phyloP scores from a whole-genome alignment of 1,284 basidiomycete species.

The Malassezia vespertilionis region DNA sequence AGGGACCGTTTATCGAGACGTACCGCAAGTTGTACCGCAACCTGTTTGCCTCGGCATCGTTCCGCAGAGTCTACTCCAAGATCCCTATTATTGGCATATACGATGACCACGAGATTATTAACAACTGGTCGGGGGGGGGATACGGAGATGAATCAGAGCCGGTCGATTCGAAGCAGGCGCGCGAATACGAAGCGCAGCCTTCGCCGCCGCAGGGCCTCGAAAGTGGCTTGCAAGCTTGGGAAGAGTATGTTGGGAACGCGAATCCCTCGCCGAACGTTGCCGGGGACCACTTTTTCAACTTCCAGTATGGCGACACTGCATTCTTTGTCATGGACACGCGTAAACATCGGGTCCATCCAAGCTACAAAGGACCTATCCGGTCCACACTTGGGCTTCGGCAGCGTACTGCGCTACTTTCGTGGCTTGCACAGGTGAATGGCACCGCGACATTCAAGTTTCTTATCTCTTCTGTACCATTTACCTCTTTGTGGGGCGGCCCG shows the following conservation, averaged over 20 bases:
- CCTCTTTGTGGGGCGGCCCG: constrained; percentile 59
- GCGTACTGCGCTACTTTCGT: constrained; percentile 57
- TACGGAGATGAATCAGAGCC: constrained; percentile 9
- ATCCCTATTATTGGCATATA: constrained; percentile 43
- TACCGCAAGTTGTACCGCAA: constrained; percentile 46
- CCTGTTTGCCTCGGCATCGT: constrained; percentile 38
- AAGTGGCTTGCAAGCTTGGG: constrained; percentile 58
- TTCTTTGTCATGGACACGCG: constrained; percentile 73
- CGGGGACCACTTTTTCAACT: constrained; percentile 55
- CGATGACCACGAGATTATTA: constrained; percentile 45
- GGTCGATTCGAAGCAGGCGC: neutral
- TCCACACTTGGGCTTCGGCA: constrained; percentile 68
- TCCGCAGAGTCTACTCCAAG: constrained; percentile 36
- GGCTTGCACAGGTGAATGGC: constrained; percentile 59
- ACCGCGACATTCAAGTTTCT: constrained; percentile 73
- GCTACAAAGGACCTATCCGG: constrained; percentile 49
- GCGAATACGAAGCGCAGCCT: constrained; percentile 55
- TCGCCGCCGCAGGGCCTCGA: constrained; percentile 35
- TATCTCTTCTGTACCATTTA: constrained; percentile 66
- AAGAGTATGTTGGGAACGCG: constrained; percentile 58
- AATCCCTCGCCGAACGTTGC: constrained; percentile 55
- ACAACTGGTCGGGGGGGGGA: constrained; percentile 37
- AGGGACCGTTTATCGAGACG: constrained; percentile 23
- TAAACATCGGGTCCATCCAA: constrained; percentile 55
- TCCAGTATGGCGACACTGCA: constrained; percentile 35